Evolutionary conservation across 2,329 filamentous ascomycete species (phyloP), one percentile per base, ranked within the genome.

Genomic region (Claviceps paspali): DNA sequence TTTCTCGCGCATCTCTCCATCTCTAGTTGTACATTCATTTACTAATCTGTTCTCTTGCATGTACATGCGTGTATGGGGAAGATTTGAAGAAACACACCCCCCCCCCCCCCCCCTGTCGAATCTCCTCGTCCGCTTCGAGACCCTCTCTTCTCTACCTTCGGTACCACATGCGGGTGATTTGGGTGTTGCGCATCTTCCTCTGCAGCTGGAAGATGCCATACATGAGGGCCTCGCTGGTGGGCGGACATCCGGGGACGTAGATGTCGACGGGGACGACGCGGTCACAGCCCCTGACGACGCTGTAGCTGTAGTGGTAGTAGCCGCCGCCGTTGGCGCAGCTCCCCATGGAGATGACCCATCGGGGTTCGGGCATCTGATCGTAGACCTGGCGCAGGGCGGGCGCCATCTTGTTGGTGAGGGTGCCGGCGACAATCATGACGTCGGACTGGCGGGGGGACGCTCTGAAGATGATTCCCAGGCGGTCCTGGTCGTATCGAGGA

Each of bases 401-500:
- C 1, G 84, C 85, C 86, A 94, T 94, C 68, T 94, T 94, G 70
- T 94, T 94, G 49, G 84, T 92, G 43, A 94, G 72, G 22, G 86
- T 94, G 41, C 86, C 86, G 19, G 86, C 85, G 17, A 93, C 85
- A 51, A 93, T 91, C 84, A 93, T 91, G 47, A 92, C 80, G 59
- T 93, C 85, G 42, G 83, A 82, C 60, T 92, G 84, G 45, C 84
- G 79, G 2, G 84, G 84, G 11, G 82, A 88, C 41, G 83, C 84
- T 49, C 84, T 79, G 73, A 91, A 92, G 56, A 92, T 91, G 56
- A 92, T 91, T 45, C 85, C 84, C 41, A 88, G 68, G 26, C 85
- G 76, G 62, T 92, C 84, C 56, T 91, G 82, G 53, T 92, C 84
- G 72, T 92, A 91, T 26, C 84, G 79, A 11, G 84, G 84, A 43